Conservation (phyloP, 2,329 filamentous ascomycete genomes). For the Claviceps digitariae region DNA sequence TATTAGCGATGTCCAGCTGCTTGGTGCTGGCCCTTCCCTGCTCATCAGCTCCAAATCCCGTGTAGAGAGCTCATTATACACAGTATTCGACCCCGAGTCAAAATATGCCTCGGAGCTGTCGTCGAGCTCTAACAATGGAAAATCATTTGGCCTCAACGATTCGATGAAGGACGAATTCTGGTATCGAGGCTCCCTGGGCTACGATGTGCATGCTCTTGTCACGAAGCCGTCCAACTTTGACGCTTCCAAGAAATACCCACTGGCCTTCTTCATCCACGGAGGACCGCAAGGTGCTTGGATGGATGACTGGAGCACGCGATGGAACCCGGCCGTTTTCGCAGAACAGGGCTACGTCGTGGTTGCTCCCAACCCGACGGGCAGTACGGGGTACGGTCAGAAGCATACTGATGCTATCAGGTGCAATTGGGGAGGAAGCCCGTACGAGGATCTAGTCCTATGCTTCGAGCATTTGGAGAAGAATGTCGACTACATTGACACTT, state of each 20-base stretch:
- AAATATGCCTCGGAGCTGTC: slow-evolving; percentile 33
- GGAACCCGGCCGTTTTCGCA: slow-evolving; percentile 77
- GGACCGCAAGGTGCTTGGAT: slow-evolving; percentile 67
- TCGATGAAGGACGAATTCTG: slow-evolving; percentile 55
- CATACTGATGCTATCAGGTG: slow-evolving; percentile 63
- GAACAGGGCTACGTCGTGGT: slow-evolving; percentile 80
- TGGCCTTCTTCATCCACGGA: slow-evolving; percentile 70
- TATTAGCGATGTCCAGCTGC: slow-evolving; percentile 37
- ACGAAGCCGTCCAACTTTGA: slow-evolving; percentile 57
- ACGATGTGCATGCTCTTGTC: slow-evolving; percentile 55
- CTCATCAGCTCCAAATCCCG: slow-evolving; percentile 56
- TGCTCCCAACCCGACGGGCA: slow-evolving; percentile 70
- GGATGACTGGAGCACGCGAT: slow-evolving; percentile 67
- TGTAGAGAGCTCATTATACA: slow-evolving; percentile 59
- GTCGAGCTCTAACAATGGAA: slow-evolving; percentile 52
- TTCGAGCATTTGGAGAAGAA: slow-evolving; percentile 60
- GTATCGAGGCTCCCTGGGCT: slow-evolving; percentile 50
- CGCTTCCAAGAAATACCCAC: slow-evolving; percentile 57
- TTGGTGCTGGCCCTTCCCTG: slow-evolving; percentile 35
- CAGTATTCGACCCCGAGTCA: slow-evolving; percentile 37
- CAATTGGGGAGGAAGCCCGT: slow-evolving; percentile 77
- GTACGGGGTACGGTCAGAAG: slow-evolving; percentile 67
- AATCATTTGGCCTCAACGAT: slow-evolving; percentile 50
- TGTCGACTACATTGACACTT: slow-evolving; percentile 54
- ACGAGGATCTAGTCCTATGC: slow-evolving; percentile 65